Evolutionary conservation across 331 rosid genomes (phyloP).

Genomic region (Acacia pycnantha): DNA sequence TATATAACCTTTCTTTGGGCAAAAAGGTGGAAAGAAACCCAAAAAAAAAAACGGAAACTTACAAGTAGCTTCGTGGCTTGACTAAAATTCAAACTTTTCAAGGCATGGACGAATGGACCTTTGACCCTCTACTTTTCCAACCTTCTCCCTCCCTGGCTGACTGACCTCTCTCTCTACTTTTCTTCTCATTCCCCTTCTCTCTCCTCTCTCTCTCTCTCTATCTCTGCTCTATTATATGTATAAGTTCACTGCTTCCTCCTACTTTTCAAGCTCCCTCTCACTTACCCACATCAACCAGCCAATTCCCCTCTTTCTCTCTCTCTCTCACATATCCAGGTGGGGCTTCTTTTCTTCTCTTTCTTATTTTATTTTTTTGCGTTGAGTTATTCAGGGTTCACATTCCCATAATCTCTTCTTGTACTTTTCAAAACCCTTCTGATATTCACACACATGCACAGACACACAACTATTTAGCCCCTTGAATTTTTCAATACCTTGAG

Average conservation of each 20-base stretch:
- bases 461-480: neutral
- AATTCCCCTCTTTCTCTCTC: neutral
- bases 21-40: neutral
- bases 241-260: slow-evolving; percentile 1
- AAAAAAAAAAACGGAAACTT: slow-evolving; percentile 8
- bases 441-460: slow-evolving; percentile 10
- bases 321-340: slow-evolving; percentile 28
- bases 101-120: slow-evolving; percentile 30
- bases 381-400: neutral
- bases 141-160: neutral
- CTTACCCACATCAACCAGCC: neutral
- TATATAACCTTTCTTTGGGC: neutral
- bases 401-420: neutral
- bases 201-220: neutral
- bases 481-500: slow-evolving; percentile 18
- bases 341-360: neutral
- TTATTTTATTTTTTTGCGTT: neutral
- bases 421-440: slow-evolving; percentile 35
- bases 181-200: neutral
- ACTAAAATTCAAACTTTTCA: slow-evolving; percentile 46
- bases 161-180: slow-evolving; percentile 20
- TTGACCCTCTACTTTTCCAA: slow-evolving; percentile 54
- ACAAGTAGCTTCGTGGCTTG: slow-evolving; percentile 44
- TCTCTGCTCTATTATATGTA: neutral
- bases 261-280: slow-evolving; percentile 50